Evolutionary conservation across 2,329 filamentous ascomycete genomes (phyloP).

Genomic region (Fusarium euwallaceae): DNA sequence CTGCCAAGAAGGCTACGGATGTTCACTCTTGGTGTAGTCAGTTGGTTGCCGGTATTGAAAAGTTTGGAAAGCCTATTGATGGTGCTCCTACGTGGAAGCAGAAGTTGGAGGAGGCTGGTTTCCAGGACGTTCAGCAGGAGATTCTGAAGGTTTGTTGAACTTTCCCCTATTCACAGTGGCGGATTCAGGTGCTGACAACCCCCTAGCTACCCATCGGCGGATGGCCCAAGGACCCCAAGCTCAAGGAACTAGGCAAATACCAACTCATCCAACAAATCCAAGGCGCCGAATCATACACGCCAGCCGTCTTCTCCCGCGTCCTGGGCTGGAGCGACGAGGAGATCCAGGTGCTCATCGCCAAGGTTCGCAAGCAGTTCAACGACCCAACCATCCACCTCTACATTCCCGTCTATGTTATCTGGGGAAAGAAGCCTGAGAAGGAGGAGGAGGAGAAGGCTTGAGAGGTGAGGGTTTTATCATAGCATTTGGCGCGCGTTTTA

Average conservation of each 20-base stretch:
- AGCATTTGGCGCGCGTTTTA: background rate
- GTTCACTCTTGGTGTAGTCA: slow-evolving; percentile 2
- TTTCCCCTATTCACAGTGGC: background rate
- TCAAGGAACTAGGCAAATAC: slow-evolving; percentile 23
- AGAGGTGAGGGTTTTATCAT: background rate
- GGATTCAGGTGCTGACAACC: background rate
- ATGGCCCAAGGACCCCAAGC: slow-evolving; percentile 22
- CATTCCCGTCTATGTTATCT: slow-evolving; percentile 13
- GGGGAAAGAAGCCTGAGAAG: slow-evolving; percentile 10
- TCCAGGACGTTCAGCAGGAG: slow-evolving; percentile 8
- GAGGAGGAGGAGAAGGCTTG: background rate
- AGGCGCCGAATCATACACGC: slow-evolving; percentile 24
- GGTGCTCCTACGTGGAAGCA: slow-evolving; percentile 8
- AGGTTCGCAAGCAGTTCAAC: slow-evolving; percentile 27
- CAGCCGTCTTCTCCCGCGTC: slow-evolving; percentile 12
- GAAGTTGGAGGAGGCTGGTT: slow-evolving; percentile 13
- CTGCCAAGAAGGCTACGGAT: slow-evolving; percentile 10
- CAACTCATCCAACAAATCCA: slow-evolving; percentile 16
- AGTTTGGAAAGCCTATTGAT: slow-evolving; percentile 22
- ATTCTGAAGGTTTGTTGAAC: slow-evolving; percentile 14
- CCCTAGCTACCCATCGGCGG: slow-evolving; percentile 10
- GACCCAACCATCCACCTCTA: slow-evolving; percentile 30
- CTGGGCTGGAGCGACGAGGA: slow-evolving; percentile 29
- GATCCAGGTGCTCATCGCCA: slow-evolving; percentile 31
- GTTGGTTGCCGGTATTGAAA: background rate